Base-by-base conservation (phyloP, 2,329 filamentous ascomycete genomes). In the Monilinia fructicola region DNA sequence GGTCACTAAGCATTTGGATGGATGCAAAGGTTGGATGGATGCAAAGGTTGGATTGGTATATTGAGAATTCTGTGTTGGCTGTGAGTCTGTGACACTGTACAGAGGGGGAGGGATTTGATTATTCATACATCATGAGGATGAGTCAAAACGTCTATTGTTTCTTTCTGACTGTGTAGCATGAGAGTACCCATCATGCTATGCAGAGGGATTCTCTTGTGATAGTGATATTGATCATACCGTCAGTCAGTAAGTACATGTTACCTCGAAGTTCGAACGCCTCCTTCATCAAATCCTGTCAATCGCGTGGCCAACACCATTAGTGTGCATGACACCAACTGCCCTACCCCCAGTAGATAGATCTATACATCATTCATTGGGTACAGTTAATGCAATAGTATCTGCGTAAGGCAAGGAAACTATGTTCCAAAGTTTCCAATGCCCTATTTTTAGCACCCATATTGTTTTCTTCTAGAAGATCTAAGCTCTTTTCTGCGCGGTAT, bases 371-470 rank as follows among this genome's bases (percentile, higher is more conserved):
- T 60, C 12, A 35, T 60, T 60, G 56, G 44, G 21, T 50, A 60
- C 56, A 48, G 44, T 48, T 35, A 26, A 31, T 4, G 38, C 58
- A 23, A n/a, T 48, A 50, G 58, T 35, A 50, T 60, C 53, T 38
- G 44, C 31, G 28, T 6, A 23, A 35, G 42, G 42, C 21, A 50
- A 48, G n/a, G n/a, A 48, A 59, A 35, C 35, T n/a, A 50, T 60
- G 3, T 23, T 48, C 9, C 23, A 23, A 40, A 40, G 16, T 14
- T 40, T 38, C 35, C 60, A 42, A 12, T 3, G 38, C 38, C 14
- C n/a, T 60, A 61, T 61, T 61, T 50, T 61, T 61, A 61, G 58
- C 31, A 40, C 14, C 14, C 58, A 26, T 61, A 16, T 52, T 21
- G 18, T 23, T 46, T 54, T 31, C 48, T 63, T 54, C 46, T 63